A percentile compares a stretch with the other conserved stretches of the same genome.
Evolutionary conservation across 495 filamentous ascomycete genomes (phyloP).

Genomic region (Physcia stellaris): DNA sequence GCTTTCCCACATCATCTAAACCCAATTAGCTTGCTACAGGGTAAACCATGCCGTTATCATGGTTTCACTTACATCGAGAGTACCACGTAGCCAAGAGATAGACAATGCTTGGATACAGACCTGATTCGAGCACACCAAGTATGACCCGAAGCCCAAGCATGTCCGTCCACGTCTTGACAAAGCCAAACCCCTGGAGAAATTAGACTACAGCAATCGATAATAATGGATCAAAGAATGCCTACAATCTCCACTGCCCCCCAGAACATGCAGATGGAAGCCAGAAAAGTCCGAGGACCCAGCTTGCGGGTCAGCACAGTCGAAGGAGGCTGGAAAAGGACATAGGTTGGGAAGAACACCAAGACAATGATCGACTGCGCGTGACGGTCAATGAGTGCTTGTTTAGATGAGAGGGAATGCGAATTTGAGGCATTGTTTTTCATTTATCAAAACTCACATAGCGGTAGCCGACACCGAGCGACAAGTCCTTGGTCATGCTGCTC

Average conservation of each 20-base stretch:
- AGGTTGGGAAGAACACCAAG: slow-evolving; percentile 54
- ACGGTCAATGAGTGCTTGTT: no score
- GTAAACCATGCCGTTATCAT: background rate
- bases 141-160: slow-evolving; percentile 42
- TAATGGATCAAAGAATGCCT: no score
- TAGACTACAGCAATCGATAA: no score
- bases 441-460: slow-evolving; percentile 33
- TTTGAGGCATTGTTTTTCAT: no score
- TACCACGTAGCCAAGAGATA: slow-evolving; percentile 12
- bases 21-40: background rate
- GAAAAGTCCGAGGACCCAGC: slow-evolving; percentile 44
- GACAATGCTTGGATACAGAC: slow-evolving; percentile 11
- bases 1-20: slow-evolving; percentile 48
- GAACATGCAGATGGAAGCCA: slow-evolving; percentile 34
- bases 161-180: slow-evolving; percentile 32
- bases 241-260: slow-evolving; percentile 32
- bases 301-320: slow-evolving; percentile 44
- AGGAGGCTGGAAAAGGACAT: slow-evolving; percentile 49
- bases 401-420: no score
- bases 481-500: slow-evolving; percentile 33
- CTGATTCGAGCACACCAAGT: slow-evolving; percentile 51
- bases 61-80: slow-evolving; percentile 10
- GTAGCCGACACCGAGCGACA: slow-evolving; percentile 28
- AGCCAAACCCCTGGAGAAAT: no score
- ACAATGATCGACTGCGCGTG: slow-evolving; percentile 27